phyloP scores from a whole-genome alignment of 352 stramenopile genomes.

The Pythium apleroticum region DNA sequence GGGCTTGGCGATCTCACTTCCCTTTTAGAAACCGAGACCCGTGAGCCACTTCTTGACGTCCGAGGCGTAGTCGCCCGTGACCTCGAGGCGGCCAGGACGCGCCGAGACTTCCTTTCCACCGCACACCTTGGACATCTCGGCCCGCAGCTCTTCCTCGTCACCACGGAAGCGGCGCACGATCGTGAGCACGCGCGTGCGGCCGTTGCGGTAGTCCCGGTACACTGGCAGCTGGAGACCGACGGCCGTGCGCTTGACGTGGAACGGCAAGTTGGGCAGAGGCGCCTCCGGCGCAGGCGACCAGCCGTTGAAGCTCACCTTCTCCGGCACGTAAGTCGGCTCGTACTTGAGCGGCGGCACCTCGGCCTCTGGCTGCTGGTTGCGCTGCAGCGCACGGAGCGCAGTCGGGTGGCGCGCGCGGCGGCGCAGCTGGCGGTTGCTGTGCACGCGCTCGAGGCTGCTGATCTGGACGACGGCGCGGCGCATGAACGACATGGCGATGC shows the following conservation, averaged over 20 bases:
- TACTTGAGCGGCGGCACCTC: conserved; percentile 79
- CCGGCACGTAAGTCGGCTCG: conserved; percentile 74
- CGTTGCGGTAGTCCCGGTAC: conserved; percentile 86
- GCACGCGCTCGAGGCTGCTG: conserved; percentile 59
- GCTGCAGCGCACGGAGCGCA: conserved; percentile 63
- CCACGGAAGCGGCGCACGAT: conserved; percentile 82
- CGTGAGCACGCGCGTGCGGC: conserved; percentile 84
- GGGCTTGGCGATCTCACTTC: not conserved
- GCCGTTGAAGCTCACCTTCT: conserved; percentile 88
- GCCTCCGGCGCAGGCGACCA: conserved; percentile 75
- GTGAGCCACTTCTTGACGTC: conserved; percentile 85
- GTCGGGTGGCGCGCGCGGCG: conserved; percentile 79
- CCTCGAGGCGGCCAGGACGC: conserved; percentile 74
- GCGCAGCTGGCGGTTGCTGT: conserved; percentile 85
- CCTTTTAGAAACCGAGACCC: conserved; percentile 71
- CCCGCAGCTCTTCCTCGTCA: conserved; percentile 70
- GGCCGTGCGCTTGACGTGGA: conserved; percentile 81
- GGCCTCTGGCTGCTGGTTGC: conserved; percentile 49
- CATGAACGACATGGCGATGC: conserved; percentile 36
- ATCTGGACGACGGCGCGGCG: conserved; percentile 54
- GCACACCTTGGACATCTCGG: conserved; percentile 87
- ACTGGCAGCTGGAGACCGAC: conserved; percentile 79
- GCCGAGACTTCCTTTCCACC: conserved; percentile 66
- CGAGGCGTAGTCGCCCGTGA: conserved; percentile 66
- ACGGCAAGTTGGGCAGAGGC: conserved; percentile 63